Conservation (phyloP, 345 rosid genomes). For the Sisymbrium altissimum region DNA sequence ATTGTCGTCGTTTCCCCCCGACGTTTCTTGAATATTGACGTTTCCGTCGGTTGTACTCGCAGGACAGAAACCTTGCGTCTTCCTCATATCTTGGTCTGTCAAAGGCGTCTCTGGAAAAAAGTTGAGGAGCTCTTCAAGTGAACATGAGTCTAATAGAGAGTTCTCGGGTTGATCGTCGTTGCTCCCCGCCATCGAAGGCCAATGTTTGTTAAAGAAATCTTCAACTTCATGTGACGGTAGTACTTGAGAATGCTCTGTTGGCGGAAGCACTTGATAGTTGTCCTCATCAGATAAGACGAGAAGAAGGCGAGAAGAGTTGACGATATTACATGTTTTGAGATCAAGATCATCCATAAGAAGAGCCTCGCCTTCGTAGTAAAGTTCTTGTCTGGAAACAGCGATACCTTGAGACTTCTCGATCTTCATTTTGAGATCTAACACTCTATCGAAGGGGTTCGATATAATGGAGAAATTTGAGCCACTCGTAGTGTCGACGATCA, state of each 20-base stretch:
- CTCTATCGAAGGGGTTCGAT: constrained; percentile 52
- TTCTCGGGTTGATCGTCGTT: not conserved
- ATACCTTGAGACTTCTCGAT: constrained; percentile 53
- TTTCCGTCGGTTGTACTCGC: not conserved
- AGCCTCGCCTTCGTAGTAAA: constrained; percentile 50
- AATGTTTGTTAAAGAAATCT: not conserved
- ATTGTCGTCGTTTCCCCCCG: not conserved
- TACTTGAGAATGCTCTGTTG: not conserved
- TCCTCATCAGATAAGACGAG: constrained; percentile 32
- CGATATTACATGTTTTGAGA: constrained; percentile 44
- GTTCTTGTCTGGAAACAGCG: constrained; percentile 45
- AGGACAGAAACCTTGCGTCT: not conserved
- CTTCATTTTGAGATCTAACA: constrained; percentile 61
- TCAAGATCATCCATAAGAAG: constrained; percentile 48
- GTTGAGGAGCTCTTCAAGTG: too few species aligned
- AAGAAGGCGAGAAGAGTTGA: constrained; percentile 47
- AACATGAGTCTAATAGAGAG: not conserved
- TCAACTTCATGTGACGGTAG: not conserved
- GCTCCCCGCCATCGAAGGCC: not conserved
- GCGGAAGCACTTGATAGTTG: not conserved
- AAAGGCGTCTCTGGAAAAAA: too few species aligned
- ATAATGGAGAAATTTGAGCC: constrained; percentile 53
- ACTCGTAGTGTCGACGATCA: constrained; percentile 47
- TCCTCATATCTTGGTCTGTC: too few species aligned
- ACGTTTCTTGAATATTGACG: too few species aligned